Evolutionary conservation across 371 early-diverging fungal genomes (phyloP).

Genomic region (Actinomucor elegans): DNA sequence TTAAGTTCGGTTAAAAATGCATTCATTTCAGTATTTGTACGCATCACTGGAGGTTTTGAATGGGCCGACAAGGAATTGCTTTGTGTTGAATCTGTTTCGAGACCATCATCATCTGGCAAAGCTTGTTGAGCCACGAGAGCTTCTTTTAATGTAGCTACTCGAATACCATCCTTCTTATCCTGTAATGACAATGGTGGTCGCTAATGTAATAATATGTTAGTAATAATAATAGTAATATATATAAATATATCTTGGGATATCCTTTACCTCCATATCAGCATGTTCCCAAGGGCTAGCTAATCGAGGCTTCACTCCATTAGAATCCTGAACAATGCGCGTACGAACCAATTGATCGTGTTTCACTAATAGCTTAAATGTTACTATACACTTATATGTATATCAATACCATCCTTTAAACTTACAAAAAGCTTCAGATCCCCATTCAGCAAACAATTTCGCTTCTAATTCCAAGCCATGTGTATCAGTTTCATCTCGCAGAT

Average conservation of each 20-base stretch:
- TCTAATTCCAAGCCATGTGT: constrained; percentile 44
- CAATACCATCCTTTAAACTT: not conserved
- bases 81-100: constrained; percentile 16
- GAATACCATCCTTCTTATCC: constrained; percentile 19
- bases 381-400: not conserved
- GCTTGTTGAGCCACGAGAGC: constrained; percentile 13
- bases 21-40: constrained; percentile 6
- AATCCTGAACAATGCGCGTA: not conserved
- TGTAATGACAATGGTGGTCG: not conserved
- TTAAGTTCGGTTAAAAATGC: constrained; percentile 15
- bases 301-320: constrained; percentile 11
- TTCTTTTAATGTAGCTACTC: constrained; percentile 49
- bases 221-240: not conserved
- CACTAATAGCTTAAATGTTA: not conserved
- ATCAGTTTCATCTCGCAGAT: constrained; percentile 33
- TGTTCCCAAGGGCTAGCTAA: constrained; percentile 23
- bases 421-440: constrained; percentile 39
- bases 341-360: constrained; percentile 8
- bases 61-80: constrained; percentile 4
- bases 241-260: not conserved
- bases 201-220: not conserved
- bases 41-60: not conserved
- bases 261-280: not conserved
- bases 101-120: constrained; percentile 4
- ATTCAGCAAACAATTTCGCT: constrained; percentile 45